phyloP scores from a whole-genome alignment of 495 filamentous ascomycete genomes.

The Penicillium soppii region DNA sequence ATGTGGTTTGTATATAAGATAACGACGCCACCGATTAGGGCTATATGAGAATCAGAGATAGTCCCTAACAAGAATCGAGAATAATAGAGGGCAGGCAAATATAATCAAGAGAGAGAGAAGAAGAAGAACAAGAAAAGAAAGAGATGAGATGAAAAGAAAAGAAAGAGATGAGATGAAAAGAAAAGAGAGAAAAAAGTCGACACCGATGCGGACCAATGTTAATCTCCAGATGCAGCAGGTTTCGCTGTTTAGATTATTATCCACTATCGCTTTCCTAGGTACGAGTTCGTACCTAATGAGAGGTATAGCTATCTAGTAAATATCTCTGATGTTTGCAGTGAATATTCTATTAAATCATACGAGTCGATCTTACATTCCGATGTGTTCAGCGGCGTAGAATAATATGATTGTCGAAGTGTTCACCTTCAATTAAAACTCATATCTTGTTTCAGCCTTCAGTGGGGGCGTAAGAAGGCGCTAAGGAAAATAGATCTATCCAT shows the following conservation, averaged over 20 bases:
- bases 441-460: neutral
- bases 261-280: too few species aligned
- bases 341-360: neutral
- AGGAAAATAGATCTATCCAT: neutral
- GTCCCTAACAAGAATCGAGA: too few species aligned
- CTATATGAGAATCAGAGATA: too few species aligned
- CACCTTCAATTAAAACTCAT: too few species aligned
- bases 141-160: conserved; percentile 2
- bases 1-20: neutral
- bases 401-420: too few species aligned
- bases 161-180: neutral
- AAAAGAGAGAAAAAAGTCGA: conserved; percentile 9
- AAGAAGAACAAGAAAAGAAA: conserved; percentile 1
- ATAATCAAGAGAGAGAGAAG: neutral
- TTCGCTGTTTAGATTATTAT: conserved; percentile 1
- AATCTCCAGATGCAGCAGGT: conserved; percentile 10
- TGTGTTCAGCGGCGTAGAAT: too few species aligned
- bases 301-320: too few species aligned
- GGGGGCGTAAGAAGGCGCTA: neutral
- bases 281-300: too few species aligned
- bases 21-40: neutral
- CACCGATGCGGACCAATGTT: conserved; percentile 8
- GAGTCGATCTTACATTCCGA: neutral
- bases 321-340: neutral
- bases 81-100: neutral